Base-by-base conservation (phyloP, 805 yeast genomes). In the Torulaspora indica region DNA sequence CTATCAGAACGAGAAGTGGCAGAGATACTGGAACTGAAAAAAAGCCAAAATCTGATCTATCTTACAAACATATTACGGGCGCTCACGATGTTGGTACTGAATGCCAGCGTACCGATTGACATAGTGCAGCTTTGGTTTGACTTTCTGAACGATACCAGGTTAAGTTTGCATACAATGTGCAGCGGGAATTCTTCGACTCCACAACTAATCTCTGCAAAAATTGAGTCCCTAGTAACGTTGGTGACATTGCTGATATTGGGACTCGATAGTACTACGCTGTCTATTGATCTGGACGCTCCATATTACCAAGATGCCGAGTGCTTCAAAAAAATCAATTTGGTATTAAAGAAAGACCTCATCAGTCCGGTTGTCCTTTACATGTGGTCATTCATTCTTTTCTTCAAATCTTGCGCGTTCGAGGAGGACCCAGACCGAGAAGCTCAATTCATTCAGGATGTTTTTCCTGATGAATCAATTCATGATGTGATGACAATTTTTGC, bases 351-450 rank as follows among this genome's bases (percentile, higher is more conserved):
- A 8, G 55, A 73, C 1, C 60, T 67, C 9, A 46, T 63, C 2
- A 76, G 76, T 48, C 66, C 85, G 2, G 59, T 82, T 8, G 66
- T 81, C 0, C 59, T 78, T 35, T 83, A 82, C 56, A 74, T 78
- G 17, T 85, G 91, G 91, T 75, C 85, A 24, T 75, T 82, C 10
- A 60, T 80, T 8, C 57, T 80, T 8, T 77, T 77, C 51, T 66
- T 81, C 17, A 78, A 80, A 47, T 68, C 70, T 6, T 66, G 72
- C 15, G 55, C 75, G 2, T 54, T 75, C n/a, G 71, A 71, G 35
- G 74, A 73, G 32, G 56, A 56, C 14, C 65, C 71, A 23, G 57
- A 58, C 2, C 48, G 48, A 7, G 54, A 55, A 8, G 38, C 51
- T 14, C 25, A 47, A 4, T 44, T 51, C 41, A 42, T 47, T 15